Base-by-base conservation (phyloP, 2,329 filamentous ascomycete genomes). In the Endocalyx cinctus region DNA sequence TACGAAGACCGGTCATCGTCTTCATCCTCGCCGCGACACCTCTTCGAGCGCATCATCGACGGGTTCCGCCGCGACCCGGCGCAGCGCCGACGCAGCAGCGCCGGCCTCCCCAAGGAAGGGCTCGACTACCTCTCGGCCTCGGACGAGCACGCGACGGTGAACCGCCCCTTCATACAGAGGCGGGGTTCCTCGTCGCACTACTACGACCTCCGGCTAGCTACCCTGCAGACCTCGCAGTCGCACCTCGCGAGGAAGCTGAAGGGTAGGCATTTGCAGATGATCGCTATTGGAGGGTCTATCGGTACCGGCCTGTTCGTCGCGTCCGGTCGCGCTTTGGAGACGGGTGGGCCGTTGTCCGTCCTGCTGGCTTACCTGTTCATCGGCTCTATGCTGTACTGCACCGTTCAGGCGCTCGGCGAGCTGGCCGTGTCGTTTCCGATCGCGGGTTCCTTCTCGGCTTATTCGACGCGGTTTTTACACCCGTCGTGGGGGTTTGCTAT, bases 401-500 rank as follows among this genome's bases (percentile, higher is more conserved):
- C 88, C 2, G 84, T 94, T 19, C 89, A 96, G 54, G 87, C 88
- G 1, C 70, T 97, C 17, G 90, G 90, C 42, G 90, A 97, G 61
- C 77, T 97, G 60, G 87, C 89, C 12, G 88, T 96, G 13, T 65
- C 88, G 10, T 96, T 90, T 49, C 90, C 90, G 4, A 84, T 96
- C 16, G 85, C 89, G 15, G 90, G 90, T 35, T 94, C 88, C 4
- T 97, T 96, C 56, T 87, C 87, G 1, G 82, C 87, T 6, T 96
- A 89, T 64, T 92, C 89, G 13, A 95, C 87, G 18, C 79, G 90
- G 13, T 96, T 97, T 52, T 62, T 97, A 13, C 88, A 96, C 53
- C 90, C 89, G 1, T 89, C 89, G 1, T 95, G 87, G 87, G 88
- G 88, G 0, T 94, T 94, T 54, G 86, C 87, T 29, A 94, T 95